Evolutionary conservation across 179 eudicot species (phyloP).

Genomic region (Silene vulgaris): DNA sequence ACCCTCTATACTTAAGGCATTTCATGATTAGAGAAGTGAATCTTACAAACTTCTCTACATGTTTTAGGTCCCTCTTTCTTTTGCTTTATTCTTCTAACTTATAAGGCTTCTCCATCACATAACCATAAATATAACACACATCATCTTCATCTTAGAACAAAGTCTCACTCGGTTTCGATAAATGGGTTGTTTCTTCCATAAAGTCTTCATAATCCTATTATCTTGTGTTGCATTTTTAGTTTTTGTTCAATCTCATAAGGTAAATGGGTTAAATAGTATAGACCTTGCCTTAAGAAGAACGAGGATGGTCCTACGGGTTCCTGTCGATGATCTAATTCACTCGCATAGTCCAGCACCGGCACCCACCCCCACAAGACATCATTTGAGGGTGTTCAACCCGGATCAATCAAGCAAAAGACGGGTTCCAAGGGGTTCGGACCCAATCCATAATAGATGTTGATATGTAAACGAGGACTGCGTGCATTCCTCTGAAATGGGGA

Average conservation of each 20-base stretch:
- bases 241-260: slow-evolving; percentile 21
- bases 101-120: slow-evolving; percentile 30
- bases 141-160: slow-evolving; percentile 15
- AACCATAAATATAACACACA: slow-evolving; percentile 5
- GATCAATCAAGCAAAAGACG: slow-evolving; percentile 34
- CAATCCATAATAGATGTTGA: slow-evolving; percentile 37
- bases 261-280: slow-evolving; percentile 25
- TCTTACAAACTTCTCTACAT: slow-evolving; percentile 30
- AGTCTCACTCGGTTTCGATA: background rate
- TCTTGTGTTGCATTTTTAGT: slow-evolving; percentile 21
- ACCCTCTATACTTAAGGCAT: slow-evolving; percentile 18
- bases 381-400: slow-evolving; percentile 25
- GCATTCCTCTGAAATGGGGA: slow-evolving; percentile 17
- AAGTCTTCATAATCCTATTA: slow-evolving; percentile 22
- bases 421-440: slow-evolving; percentile 36
- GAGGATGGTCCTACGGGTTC: slow-evolving; percentile 16
- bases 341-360: slow-evolving; percentile 31
- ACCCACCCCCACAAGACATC: slow-evolving; percentile 14
- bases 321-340: slow-evolving; percentile 10
- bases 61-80: slow-evolving; percentile 28
- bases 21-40: slow-evolving; percentile 35
- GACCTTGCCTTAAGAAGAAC: slow-evolving; percentile 31
- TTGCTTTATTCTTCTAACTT: slow-evolving; percentile 28
- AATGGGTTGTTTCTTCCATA: slow-evolving; percentile 27
- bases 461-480: slow-evolving; percentile 1